These are phyloP conservation scores for Penicillium fuscoglaucum DNA, from an alignment of 2,329 filamentous ascomycete genomes.

Conservation along the genomic window DNA sequence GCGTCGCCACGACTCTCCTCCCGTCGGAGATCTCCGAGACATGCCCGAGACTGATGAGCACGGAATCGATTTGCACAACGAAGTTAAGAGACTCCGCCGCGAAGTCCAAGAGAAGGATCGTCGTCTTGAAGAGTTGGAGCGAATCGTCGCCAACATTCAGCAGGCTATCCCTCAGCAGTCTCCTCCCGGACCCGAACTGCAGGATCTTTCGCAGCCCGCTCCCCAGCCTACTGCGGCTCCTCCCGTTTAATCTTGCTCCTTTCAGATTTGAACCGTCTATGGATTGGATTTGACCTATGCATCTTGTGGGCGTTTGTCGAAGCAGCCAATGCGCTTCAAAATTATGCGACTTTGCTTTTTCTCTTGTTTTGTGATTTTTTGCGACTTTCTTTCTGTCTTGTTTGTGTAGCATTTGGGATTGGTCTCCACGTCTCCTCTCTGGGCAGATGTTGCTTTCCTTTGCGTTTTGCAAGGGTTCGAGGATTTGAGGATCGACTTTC, in stretches of 20 bases:
- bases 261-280: conserved; percentile 8
- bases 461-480: background rate
- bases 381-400: background rate
- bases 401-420: conserved; percentile 20
- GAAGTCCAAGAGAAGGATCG: conserved; percentile 61
- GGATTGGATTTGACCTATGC: conserved; percentile 26
- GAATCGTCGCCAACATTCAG: conserved; percentile 39
- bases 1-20: conserved; percentile 37
- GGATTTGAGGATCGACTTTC: conserved; percentile 10
- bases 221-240: conserved; percentile 18
- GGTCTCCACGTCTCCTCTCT: conserved; percentile 7
- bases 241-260: conserved; percentile 15
- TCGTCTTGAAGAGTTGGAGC: conserved; percentile 45
- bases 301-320: conserved; percentile 36
- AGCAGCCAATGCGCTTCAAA: conserved; percentile 23
- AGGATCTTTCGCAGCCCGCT: conserved; percentile 16
- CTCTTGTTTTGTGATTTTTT: background rate
- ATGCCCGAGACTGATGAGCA: conserved; percentile 45
- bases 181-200: conserved; percentile 16
- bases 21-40: conserved; percentile 21
- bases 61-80: conserved; percentile 54
- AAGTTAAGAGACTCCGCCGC: conserved; percentile 65
- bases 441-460: conserved; percentile 5
- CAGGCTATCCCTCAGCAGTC: conserved; percentile 37
- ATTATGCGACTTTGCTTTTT: conserved; percentile 2